Conservation (phyloP, 2,329 filamentous ascomycete species). For the Aspergillus unguis region DNA sequence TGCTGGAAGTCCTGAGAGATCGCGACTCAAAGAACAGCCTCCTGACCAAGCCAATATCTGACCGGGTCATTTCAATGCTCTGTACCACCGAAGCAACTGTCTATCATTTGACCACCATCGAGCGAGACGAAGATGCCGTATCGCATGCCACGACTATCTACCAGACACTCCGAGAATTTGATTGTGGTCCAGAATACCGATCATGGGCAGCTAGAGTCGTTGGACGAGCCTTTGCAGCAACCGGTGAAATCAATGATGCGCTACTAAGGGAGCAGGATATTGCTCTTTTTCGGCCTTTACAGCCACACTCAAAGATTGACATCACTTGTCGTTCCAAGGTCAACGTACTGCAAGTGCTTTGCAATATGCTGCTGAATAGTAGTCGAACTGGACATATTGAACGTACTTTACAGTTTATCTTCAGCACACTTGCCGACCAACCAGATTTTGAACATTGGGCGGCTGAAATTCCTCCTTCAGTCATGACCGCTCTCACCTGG, state of each 20-base stretch:
- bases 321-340: conserved; percentile 53
- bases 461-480: conserved; percentile 32
- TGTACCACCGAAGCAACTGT: conserved; percentile 63
- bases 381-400: conserved; percentile 50
- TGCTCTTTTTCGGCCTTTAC: conserved; percentile 20
- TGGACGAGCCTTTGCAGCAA: conserved; percentile 77
- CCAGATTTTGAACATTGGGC: conserved; percentile 35
- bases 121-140: conserved; percentile 62
- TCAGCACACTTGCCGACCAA: conserved; percentile 31
- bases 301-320: conserved; percentile 10
- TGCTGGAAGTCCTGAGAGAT: conserved; percentile 77
- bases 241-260: conserved; percentile 58
- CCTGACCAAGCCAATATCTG: conserved; percentile 65
- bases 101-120: conserved; percentile 64
- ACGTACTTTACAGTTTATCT: conserved; percentile 43
- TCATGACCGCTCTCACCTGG: conserved; percentile 44
- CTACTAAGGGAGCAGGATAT: conserved; percentile 44
- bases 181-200: conserved; percentile 66
- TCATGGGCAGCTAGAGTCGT: conserved; percentile 83
- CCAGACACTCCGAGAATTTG: conserved; percentile 67
- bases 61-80: conserved; percentile 49
- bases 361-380: conserved; percentile 58
- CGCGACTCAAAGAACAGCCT: conserved; percentile 60
- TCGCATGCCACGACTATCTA: conserved; percentile 66
- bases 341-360: conserved; percentile 60